Evolutionary conservation across 164 flowering plant genomes (phyloP), one percentile per base, ranked within the genome.

Genomic region (Malania oleifera): DNA sequence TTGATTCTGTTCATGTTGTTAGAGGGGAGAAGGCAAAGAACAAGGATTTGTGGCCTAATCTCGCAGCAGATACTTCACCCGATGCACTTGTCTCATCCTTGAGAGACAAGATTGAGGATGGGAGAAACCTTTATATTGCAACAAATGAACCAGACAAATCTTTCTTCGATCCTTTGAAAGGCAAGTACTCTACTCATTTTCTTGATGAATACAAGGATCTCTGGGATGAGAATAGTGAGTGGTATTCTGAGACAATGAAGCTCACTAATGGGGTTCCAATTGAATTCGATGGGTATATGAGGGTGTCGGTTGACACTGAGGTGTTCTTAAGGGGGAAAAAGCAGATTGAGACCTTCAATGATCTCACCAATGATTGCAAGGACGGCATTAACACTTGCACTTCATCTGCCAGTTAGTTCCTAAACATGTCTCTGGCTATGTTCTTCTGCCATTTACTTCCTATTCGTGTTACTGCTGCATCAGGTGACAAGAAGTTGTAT

Each of bases 231-330:
- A 76, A 67, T 50, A 91, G 96, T 50, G 95, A 87, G 51, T 91
- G 98, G 98, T 85, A 80, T 58, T 18, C 57, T 1, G 96, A 89
- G 60, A 89, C 81, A 5, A 81, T 45, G 26, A 78, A 77, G 63
- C 90, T 91, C 13, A 85, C 82, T 59, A 72, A 77, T 28, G 92
- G 95, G 12, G 68, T 51, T 61, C 76, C 89, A 13, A 93, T 91
- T 37, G 95, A 85, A 35, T 91, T 91, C 50, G 98, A 91, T 67
- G 96, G 89, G 22, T 91, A 86, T 75, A 91, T 91, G 98, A 85
- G 84, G 60, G 75, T 70, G 3, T 84, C 84, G 10, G 87, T 89
- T 35, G 98, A 91, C 56, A 83, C 90, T 14, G 98, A 89, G 54
- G 98, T 91, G 58, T 91, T 86, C 80, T 72, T 85, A 71, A 83